phyloP scores from a whole-genome alignment of 768 basidiomycete genomes.

The Cyclocybe aegerita region DNA sequence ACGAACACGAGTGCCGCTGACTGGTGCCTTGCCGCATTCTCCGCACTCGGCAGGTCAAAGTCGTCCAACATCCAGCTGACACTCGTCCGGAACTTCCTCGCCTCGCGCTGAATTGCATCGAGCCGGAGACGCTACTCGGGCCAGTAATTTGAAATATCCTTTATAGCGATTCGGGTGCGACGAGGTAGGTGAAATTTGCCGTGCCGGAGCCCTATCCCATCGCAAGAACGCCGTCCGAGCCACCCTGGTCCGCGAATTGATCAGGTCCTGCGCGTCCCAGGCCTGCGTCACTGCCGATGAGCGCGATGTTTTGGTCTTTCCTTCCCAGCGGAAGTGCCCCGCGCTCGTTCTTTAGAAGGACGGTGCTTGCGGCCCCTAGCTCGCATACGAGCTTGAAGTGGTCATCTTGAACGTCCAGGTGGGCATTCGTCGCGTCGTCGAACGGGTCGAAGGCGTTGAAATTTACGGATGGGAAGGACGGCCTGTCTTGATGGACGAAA shows the following conservation, averaged over 20 bases:
- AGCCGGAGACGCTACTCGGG: too few species aligned
- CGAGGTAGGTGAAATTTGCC: constrained; percentile 72
- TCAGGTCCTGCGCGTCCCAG: constrained; percentile 71
- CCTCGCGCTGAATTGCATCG: constrained; percentile 76
- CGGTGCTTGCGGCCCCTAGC: constrained; percentile 74
- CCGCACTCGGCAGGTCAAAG: constrained; percentile 56
- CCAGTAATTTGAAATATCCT: too few species aligned
- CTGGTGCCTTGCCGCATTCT: constrained; percentile 43
- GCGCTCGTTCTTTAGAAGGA: constrained; percentile 72
- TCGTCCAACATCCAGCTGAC: constrained; percentile 72
- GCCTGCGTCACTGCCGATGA: constrained; percentile 66
- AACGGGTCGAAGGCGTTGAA: constrained; percentile 65
- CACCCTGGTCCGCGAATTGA: constrained; percentile 62
- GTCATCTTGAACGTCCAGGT: constrained; percentile 67
- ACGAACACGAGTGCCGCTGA: constrained; percentile 81
- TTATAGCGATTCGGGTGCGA: too few species aligned
- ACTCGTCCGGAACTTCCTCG: constrained; percentile 62
- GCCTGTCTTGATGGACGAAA: constrained; percentile 60
- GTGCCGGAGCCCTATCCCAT: constrained; percentile 96
- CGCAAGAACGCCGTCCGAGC: constrained; percentile 70
- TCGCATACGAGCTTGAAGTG: constrained; percentile 68
- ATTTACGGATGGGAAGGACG: constrained; percentile 62
- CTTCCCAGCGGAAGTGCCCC: constrained; percentile 52
- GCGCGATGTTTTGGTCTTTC: constrained; percentile 47
- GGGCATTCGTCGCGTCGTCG: constrained; percentile 54